Base-by-base conservation (phyloP, 176 grass and related monocot genomes). In the Aegilops umbellulata region DNA sequence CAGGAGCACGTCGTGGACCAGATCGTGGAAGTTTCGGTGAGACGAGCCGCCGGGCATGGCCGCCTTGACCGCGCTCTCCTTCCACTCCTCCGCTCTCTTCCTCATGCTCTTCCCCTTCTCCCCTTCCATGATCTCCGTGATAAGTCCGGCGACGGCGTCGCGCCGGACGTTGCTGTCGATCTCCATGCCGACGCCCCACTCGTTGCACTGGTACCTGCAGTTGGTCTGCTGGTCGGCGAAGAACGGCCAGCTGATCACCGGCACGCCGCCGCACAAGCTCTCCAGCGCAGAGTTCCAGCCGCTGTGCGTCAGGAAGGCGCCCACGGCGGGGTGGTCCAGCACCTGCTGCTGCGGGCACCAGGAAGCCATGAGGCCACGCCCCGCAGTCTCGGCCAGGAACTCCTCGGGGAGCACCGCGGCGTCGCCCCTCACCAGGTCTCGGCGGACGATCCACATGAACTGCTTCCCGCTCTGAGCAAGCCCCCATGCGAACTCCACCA, bases 181-280 rank as follows among this genome's bases (percentile, higher is more conserved):
- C 89, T 97, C 93, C 72, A 95, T 66, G 34, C 95, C 95, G n/a
- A 97, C 89, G 41, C 82, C 93, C 95, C 91, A 97, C 74, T 91
- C 82, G 8, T 55, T 74, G 89, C 93, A 93, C 69, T 83, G 72
- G 82, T 93, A 97, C 22, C 73, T 30, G 85, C 95, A 97, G 86
- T 95, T 97, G 10, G 91, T 88, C 27, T 84, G 93, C 42, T 97
- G 95, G 76, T 95, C 95, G 3, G 91, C 93, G 61, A 97, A 97
- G 88, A 95, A 97, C 0, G 95, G 93, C 95, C 93, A 97, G 86
- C 89, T 90, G 61, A 97, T 79, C 79, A 97, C 88, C 0, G 95
- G 95, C 55, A 97, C 89, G 25, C 93, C 95, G 41, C 76, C 65
- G 76, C 87, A 92, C 11, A 97, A 84, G 84, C 92, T 81, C 86